These are phyloP conservation scores for Penicillium sp. DNA, from an alignment of 2,329 filamentous ascomycete species.

Conservation along the genomic window DNA sequence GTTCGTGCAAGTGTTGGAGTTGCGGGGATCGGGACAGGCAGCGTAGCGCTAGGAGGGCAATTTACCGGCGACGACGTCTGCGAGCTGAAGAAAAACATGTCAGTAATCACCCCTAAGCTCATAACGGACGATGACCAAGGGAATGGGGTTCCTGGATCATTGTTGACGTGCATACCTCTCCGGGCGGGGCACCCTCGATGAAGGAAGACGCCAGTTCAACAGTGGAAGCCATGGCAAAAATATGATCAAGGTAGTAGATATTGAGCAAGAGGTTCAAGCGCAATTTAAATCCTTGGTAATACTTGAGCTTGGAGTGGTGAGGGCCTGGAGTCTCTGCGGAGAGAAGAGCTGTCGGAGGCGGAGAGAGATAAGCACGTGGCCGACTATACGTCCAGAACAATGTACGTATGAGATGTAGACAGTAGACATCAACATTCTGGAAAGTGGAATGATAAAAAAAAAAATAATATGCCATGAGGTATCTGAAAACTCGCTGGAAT, in stretches of 20 bases:
- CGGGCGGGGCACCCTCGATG: constrained; percentile 88
- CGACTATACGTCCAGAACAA: not conserved
- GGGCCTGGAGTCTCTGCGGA: constrained; percentile 12
- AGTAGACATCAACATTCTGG: not conserved
- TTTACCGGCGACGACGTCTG: constrained; percentile 81
- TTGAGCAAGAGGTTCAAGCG: not conserved
- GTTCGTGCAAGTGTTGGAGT: constrained; percentile 10
- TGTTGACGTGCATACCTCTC: constrained; percentile 66
- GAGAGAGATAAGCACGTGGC: constrained; percentile 22
- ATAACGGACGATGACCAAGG: constrained; percentile 2
- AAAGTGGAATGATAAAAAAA: not conserved
- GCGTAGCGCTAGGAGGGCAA: constrained; percentile 15
- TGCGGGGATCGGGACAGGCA: constrained; percentile 4
- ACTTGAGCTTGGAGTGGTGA: not conserved
- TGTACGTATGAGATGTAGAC: too few species aligned
- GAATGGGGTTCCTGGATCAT: not conserved
- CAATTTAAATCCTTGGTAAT: not conserved
- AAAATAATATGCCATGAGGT: not conserved
- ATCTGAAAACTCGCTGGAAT: constrained; percentile 12
- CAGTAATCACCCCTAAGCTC: constrained; percentile 27
- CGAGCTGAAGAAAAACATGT: constrained; percentile 57
- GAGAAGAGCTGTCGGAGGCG: constrained; percentile 18
- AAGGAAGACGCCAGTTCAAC: constrained; percentile 73
- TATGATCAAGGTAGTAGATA: not conserved
- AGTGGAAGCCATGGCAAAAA: constrained; percentile 41